Evolutionary conservation across 225 moss, liverwort and hornwort genomes (phyloP).

Genomic region (Marchantia polymorpha): DNA sequence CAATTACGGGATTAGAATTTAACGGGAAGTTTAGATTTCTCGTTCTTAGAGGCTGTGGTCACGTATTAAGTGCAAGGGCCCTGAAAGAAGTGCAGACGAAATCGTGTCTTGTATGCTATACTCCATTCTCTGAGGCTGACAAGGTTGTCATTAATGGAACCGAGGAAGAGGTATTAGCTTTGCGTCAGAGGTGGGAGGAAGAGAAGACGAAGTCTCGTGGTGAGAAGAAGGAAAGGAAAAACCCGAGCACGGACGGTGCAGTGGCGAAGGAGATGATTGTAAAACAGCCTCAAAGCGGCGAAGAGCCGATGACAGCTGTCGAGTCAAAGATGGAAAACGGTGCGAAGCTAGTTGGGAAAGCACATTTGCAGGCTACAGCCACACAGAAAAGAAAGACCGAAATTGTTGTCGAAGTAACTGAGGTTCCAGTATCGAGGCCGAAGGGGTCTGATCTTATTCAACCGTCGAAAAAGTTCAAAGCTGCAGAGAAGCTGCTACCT

Average conservation of each 20-base stretch:
- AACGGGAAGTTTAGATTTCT: conserved; percentile 90
- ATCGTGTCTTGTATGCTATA: conserved; percentile 81
- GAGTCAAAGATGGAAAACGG: neutral
- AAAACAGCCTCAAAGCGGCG: conserved; percentile 1
- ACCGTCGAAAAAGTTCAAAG: conserved; percentile 73
- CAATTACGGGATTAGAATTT: conserved; percentile 72
- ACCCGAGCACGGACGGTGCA: conserved; percentile 28
- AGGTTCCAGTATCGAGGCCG: conserved; percentile 46
- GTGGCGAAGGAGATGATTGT: conserved; percentile 25
- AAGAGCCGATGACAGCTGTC: neutral
- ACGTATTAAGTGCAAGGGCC: conserved; percentile 86
- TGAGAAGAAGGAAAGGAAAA: conserved; percentile 70
- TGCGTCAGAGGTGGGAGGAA: conserved; percentile 76
- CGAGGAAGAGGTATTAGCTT: conserved; percentile 69
- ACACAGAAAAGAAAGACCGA: conserved; percentile 54
- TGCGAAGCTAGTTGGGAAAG: neutral
- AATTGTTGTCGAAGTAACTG: conserved; percentile 28
- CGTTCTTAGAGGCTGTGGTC: conserved; percentile 74
- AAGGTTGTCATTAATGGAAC: conserved; percentile 83
- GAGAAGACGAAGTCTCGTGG: conserved; percentile 55
- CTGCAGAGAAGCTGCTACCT: conserved; percentile 66
- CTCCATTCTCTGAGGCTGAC: conserved; percentile 62
- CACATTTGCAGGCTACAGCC: conserved; percentile 11
- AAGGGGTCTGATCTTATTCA: conserved; percentile 88
- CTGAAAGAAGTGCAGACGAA: conserved; percentile 75